These are phyloP conservation scores for Pseudogymnoascus sp. DNA, from an alignment of 2,329 filamentous ascomycete species.

Conservation along the genomic window DNA sequence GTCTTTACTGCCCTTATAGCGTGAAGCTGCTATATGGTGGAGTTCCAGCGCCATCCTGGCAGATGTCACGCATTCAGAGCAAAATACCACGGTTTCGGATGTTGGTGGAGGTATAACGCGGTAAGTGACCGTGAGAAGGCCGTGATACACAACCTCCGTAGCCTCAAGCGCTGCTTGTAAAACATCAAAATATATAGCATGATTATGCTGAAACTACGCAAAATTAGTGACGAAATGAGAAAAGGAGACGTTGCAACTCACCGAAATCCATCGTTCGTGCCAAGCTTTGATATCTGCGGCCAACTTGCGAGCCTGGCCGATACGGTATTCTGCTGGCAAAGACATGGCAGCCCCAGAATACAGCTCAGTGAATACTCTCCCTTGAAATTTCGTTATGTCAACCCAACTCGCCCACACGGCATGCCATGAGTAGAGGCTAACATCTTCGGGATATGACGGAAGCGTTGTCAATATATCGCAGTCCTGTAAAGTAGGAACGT, in stretches of 20 bases:
- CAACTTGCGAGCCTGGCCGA: background rate
- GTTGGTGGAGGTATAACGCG: constrained; percentile 17
- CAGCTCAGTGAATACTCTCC: constrained; percentile 14
- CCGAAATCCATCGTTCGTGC: background rate
- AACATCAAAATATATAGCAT: background rate
- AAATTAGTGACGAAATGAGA: background rate
- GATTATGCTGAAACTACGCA: background rate
- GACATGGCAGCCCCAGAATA: constrained; percentile 14
- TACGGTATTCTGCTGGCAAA: background rate
- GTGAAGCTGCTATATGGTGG: constrained; percentile 13
- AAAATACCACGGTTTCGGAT: constrained; percentile 14
- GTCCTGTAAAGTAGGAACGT: constrained; percentile 17
- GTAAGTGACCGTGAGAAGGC: constrained; percentile 18
- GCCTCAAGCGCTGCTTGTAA: constrained; percentile 17
- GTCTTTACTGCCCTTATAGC: constrained; percentile 1
- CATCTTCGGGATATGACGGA: constrained; percentile 9
- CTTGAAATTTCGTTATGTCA: constrained; percentile 15
- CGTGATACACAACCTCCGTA: constrained; percentile 15
- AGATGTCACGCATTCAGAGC: constrained; percentile 17
- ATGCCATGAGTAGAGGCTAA: constrained; percentile 12
- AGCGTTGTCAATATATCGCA: constrained; percentile 18
- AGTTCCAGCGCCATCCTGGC: constrained; percentile 16
- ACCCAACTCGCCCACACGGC: constrained; percentile 17
- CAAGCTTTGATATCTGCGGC: background rate
- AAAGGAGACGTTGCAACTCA: background rate